Conservation (phyloP, 805 yeast genomes). For the Metschnikowia lunata region DNA sequence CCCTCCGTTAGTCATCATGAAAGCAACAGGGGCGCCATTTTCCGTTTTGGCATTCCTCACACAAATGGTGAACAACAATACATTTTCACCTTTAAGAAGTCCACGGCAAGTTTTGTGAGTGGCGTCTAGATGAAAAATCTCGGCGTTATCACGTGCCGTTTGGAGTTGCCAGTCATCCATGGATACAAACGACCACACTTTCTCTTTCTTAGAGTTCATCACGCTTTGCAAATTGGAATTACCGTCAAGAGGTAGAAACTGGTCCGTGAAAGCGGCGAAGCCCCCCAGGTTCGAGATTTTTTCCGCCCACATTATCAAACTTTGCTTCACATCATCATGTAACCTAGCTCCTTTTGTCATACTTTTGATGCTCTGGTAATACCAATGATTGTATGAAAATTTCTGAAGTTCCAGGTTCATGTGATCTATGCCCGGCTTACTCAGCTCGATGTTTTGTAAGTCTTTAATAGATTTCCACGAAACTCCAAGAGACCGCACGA, state of each 20-base stretch:
- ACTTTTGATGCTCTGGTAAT: background rate
- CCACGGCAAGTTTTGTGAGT: background rate
- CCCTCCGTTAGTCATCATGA: background rate
- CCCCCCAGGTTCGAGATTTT: background rate
- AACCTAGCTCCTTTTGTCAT: background rate
- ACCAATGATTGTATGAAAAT: background rate
- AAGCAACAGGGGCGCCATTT: conserved; percentile 2
- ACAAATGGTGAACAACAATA: background rate
- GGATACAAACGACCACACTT: conserved; percentile 1
- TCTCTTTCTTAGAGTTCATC: background rate
- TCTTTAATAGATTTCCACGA: no score
- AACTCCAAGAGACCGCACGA: background rate
- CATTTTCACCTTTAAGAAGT: background rate
- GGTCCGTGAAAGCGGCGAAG: background rate
- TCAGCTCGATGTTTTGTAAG: no score
- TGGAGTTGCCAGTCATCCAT: conserved; percentile 3
- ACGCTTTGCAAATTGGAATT: background rate
- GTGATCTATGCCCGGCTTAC: no score
- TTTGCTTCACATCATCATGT: background rate
- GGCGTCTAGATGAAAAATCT: background rate
- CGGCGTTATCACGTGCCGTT: background rate
- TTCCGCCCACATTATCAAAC: background rate
- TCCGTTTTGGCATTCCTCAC: background rate
- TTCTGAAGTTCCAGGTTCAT: background rate
- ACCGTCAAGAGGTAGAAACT: background rate